Conservation (phyloP, 768 basidiomycete genomes). For the Termitomyces sp. region DNA sequence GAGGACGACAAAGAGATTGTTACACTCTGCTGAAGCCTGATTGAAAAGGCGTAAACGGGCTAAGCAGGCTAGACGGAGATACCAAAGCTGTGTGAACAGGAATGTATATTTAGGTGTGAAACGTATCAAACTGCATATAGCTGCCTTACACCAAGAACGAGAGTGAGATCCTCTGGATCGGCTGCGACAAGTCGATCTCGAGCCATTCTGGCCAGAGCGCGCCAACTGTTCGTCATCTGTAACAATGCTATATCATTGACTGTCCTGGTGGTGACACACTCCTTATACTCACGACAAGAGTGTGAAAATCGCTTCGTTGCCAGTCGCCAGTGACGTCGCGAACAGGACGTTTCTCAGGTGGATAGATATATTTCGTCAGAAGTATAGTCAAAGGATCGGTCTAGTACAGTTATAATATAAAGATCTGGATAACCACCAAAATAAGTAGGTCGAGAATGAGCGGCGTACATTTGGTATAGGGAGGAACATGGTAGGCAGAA, state of each 20-base stretch:
- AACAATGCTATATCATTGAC: conserved; percentile 17
- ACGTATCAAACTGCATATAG: background rate
- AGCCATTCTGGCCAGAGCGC: conserved; percentile 81
- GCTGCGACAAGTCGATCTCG: conserved; percentile 71
- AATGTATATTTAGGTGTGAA: background rate
- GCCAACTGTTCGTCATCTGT: conserved; percentile 89
- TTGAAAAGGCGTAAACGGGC: conserved; percentile 83
- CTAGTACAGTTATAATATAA: conserved; percentile 52
- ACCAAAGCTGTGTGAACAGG: conserved; percentile 61
- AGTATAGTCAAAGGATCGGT: conserved; percentile 82
- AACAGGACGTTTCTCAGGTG: conserved; percentile 68
- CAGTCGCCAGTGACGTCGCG: conserved; percentile 78
- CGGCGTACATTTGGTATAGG: conserved; percentile 87
- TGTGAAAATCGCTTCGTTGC: conserved; percentile 68
- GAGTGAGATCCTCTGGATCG: conserved; percentile 62
- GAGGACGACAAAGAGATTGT: conserved; percentile 73
- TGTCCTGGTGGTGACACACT: conserved; percentile 15
- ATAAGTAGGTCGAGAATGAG: conserved; percentile 45
- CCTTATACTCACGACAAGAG: conserved; percentile 66
- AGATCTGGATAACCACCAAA: conserved; percentile 60
- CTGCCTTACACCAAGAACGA: conserved; percentile 65
- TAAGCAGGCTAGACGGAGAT: conserved; percentile 74
- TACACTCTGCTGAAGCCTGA: conserved; percentile 82
- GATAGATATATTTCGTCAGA: conserved; percentile 79
- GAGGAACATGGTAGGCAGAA: conserved; percentile 76